Percentiles rank a stretch among this genome's conserved stretches.
Evolutionary conservation across 2,329 filamentous ascomycete genomes (phyloP).

Genomic region (Daldinia sp.): DNA sequence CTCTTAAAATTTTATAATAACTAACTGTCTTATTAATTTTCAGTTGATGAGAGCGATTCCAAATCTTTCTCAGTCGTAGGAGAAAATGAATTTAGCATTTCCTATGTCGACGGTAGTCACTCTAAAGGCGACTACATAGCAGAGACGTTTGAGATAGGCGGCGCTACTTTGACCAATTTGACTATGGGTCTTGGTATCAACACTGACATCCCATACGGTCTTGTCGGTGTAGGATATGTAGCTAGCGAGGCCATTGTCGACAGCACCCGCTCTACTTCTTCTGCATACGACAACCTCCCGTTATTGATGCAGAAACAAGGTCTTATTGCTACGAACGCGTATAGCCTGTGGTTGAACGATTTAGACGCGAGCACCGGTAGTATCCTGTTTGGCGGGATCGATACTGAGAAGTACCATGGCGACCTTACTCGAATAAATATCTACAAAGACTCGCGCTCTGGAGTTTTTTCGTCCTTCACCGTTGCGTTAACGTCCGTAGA

Average conservation of each 20-base stretch:
- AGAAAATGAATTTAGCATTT: constrained; percentile 64
- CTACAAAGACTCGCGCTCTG: constrained; percentile 57
- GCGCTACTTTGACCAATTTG: constrained; percentile 63
- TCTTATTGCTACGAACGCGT: constrained; percentile 74
- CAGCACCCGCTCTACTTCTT: constrained; percentile 44
- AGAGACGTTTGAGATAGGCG: constrained; percentile 68
- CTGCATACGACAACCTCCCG: constrained; percentile 70
- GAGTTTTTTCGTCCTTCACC: constrained; percentile 59
- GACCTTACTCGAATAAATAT: constrained; percentile 72
- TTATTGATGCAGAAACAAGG: constrained; percentile 72
- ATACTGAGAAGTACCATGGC: constrained; percentile 78
- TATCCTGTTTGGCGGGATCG: constrained; percentile 85
- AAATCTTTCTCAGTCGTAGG: constrained; percentile 60
- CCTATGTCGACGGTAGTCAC: constrained; percentile 71
- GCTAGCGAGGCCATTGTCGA: constrained; percentile 64
- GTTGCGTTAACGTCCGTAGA: constrained; percentile 63
- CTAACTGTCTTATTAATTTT: constrained; percentile 40
- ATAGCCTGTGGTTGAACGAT: constrained; percentile 77
- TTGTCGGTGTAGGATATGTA: constrained; percentile 71
- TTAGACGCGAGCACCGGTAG: constrained; percentile 72
- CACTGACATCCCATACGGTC: constrained; percentile 68
- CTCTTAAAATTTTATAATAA: not conserved
- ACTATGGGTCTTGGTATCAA: constrained; percentile 69
- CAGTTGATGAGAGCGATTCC: constrained; percentile 62
- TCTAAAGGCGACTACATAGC: constrained; percentile 69